These are phyloP conservation scores for Xylaria scruposa DNA, from an alignment of 495 filamentous ascomycete genomes.

Conservation along the genomic window DNA sequence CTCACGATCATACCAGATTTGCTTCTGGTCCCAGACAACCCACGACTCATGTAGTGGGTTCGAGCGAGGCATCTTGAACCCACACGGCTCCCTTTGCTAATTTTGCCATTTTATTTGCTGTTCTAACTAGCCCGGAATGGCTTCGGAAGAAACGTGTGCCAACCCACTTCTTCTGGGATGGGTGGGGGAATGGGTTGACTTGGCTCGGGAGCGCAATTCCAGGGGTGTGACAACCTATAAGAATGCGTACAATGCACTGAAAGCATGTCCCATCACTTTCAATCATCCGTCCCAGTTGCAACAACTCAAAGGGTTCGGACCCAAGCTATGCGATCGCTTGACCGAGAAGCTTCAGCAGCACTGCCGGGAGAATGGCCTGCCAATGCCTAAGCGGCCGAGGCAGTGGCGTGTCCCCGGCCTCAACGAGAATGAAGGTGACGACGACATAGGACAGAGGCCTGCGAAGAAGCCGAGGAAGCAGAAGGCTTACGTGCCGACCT, in stretches of 20 bases:
- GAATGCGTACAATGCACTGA: slow-evolving; percentile 82
- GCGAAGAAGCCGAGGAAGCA: slow-evolving; percentile 70
- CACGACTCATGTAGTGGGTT: background rate
- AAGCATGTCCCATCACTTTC: slow-evolving; percentile 75
- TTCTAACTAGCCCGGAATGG: slow-evolving; percentile 26
- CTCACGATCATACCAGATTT: background rate
- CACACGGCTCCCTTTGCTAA: background rate
- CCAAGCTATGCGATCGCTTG: slow-evolving; percentile 71
- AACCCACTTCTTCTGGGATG: slow-evolving; percentile 79
- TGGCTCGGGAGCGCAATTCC: slow-evolving; percentile 71
- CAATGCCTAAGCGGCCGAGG: slow-evolving; percentile 67
- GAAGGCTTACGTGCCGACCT: slow-evolving; percentile 73
- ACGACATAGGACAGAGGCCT: slow-evolving; percentile 50
- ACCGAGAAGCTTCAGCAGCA: slow-evolving; percentile 71
- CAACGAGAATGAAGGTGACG: slow-evolving; percentile 39
- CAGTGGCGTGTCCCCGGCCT: slow-evolving; percentile 36
- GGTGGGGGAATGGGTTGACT: slow-evolving; percentile 83
- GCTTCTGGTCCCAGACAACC: background rate
- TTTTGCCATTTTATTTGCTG: slow-evolving; percentile 3
- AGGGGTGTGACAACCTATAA: slow-evolving; percentile 78
- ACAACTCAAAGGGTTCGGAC: slow-evolving; percentile 74
- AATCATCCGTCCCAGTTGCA: slow-evolving; percentile 76
- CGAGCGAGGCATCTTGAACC: background rate
- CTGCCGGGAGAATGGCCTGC: slow-evolving; percentile 72
- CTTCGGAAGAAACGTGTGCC: slow-evolving; percentile 54